phyloP scores from a whole-genome alignment of 306 rosid genomes.

The Begonia loranthoides region DNA sequence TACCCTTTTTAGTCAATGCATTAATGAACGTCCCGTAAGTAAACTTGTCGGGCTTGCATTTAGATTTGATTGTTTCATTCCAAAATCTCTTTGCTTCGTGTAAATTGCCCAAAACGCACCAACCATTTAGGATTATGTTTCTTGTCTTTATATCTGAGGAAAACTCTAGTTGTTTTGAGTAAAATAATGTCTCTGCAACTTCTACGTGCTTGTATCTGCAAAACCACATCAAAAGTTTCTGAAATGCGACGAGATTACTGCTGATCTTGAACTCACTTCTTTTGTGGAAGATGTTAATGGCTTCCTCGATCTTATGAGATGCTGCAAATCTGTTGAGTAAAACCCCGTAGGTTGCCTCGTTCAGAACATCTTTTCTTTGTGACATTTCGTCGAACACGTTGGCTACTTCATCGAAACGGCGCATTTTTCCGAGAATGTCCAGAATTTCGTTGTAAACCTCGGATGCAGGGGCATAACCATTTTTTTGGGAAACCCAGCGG shows the following conservation, averaged over 20 bases:
- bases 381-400: slow-evolving; percentile 72
- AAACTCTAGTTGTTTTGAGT: slow-evolving; percentile 26
- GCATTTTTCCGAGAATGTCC: slow-evolving; percentile 44
- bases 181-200: slow-evolving; percentile 59
- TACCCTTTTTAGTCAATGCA: slow-evolving; percentile 64
- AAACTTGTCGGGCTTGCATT: slow-evolving; percentile 49
- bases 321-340: slow-evolving; percentile 41
- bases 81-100: slow-evolving; percentile 63
- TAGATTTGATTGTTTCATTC: slow-evolving; percentile 46
- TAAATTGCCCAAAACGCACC: slow-evolving; percentile 68
- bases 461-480: slow-evolving; percentile 22
- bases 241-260: slow-evolving; percentile 31
- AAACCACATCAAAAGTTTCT: slow-evolving; percentile 52
- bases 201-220: slow-evolving; percentile 66
- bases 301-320: slow-evolving; percentile 57
- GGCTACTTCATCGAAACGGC: slow-evolving; percentile 34
- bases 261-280: slow-evolving; percentile 41
- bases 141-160: slow-evolving; percentile 39
- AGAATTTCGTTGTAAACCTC: slow-evolving; percentile 40
- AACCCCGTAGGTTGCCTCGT: slow-evolving; percentile 26
- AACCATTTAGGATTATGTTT: slow-evolving; percentile 66
- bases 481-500: slow-evolving; percentile 41
- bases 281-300: slow-evolving; percentile 27
- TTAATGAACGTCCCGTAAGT: slow-evolving; percentile 52
- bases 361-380: slow-evolving; percentile 25